These are phyloP conservation scores for Globisporangium solare DNA, from an alignment of 352 stramenopile species.

Conservation along the genomic window DNA sequence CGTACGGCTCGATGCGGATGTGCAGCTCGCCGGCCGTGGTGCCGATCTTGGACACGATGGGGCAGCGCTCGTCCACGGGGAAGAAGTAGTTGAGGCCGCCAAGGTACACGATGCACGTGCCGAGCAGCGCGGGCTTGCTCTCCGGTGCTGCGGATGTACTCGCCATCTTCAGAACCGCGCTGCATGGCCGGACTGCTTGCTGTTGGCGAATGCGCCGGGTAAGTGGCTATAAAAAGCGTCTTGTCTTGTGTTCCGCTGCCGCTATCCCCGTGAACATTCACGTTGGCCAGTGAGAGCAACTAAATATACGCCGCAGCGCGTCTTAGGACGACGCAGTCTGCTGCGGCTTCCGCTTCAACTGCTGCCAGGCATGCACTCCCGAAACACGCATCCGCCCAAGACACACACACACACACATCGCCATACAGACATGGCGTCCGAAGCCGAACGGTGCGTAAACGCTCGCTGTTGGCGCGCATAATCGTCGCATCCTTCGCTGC, in stretches of 20 bases:
- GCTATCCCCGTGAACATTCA: no score
- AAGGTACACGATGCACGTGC: slow-evolving; percentile 50
- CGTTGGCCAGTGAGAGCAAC: no score
- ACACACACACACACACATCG: neutral
- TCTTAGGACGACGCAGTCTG: no score
- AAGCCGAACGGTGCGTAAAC: slow-evolving; percentile 7
- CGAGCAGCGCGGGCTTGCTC: slow-evolving; percentile 18
- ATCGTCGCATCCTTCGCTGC: no score
- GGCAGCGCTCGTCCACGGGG: slow-evolving; percentile 30
- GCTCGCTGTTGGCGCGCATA: no score
- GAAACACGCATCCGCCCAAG: neutral
- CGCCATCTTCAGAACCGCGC: no score
- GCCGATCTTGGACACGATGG: slow-evolving; percentile 52
- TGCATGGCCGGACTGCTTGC: no score
- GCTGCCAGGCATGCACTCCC: neutral
- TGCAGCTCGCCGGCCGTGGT: slow-evolving; percentile 29
- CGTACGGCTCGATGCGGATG: slow-evolving; percentile 39
- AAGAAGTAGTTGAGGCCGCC: slow-evolving; percentile 68
- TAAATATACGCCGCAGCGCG: no score
- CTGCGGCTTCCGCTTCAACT: neutral
- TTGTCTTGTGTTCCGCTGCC: no score
- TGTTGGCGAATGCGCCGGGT: no score
- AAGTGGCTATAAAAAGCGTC: no score
- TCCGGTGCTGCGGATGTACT: no score
- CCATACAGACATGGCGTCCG: neutral